phyloP scores from a whole-genome alignment of 139 green algal genomes.

The Coelastrella sp. region DNA sequence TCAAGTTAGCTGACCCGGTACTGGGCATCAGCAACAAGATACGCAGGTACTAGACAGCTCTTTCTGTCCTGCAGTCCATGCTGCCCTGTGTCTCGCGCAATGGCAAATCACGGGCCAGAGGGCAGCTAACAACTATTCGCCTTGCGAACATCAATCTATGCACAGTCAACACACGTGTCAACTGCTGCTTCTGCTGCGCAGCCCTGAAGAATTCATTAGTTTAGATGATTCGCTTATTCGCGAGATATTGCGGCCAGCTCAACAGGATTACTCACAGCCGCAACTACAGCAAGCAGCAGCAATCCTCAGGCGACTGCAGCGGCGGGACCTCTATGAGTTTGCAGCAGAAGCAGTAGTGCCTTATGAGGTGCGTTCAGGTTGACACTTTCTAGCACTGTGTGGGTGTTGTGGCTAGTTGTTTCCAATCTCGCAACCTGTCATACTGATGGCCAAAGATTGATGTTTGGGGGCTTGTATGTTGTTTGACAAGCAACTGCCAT shows the following conservation, averaged over 20 bases:
- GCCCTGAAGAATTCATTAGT: slow-evolving; percentile 48
- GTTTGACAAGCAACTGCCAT: no score
- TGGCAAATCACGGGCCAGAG: no score
- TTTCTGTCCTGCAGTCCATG: no score
- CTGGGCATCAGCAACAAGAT: slow-evolving; percentile 45
- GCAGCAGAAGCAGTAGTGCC: neutral
- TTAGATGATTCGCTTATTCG: slow-evolving; percentile 62
- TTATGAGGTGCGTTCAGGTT: neutral
- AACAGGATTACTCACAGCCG: neutral
- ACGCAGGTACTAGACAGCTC: neutral
- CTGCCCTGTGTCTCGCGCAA: no score
- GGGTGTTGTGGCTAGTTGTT: no score
- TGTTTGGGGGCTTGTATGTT: no score
- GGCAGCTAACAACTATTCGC: no score
- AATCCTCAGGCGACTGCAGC: slow-evolving; percentile 12
- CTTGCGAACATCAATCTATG: neutral
- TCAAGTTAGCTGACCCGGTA: slow-evolving; percentile 59
- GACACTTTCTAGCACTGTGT: no score
- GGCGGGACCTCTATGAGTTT: slow-evolving; percentile 19
- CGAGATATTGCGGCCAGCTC: slow-evolving; percentile 33
- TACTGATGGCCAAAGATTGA: no score
- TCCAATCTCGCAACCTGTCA: no score
- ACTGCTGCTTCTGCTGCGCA: neutral
- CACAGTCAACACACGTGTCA: neutral
- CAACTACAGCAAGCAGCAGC: slow-evolving; percentile 17